Percentiles rank a stretch among this genome's conserved stretches.
phyloP scores from a whole-genome alignment of 176 grass and related monocot genomes.

The Hordeum marinum region DNA sequence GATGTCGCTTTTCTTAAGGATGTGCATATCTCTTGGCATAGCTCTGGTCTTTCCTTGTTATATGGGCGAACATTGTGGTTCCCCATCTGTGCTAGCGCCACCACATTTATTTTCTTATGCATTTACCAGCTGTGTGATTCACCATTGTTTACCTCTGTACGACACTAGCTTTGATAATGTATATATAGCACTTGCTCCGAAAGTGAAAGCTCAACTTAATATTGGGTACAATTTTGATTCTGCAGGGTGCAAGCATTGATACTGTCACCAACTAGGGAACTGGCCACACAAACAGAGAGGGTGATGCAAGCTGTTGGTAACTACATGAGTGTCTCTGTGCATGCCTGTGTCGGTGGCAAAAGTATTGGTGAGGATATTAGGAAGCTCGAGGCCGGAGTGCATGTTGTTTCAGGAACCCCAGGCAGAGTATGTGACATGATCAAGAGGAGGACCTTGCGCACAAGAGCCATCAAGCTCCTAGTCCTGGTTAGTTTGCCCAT shows the following conservation, averaged over 20 bases:
- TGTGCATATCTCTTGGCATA: no score
- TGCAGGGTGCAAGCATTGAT: constrained; percentile 83
- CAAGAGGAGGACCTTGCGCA: constrained; percentile 76
- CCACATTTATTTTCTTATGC: no score
- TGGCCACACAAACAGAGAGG: constrained; percentile 80
- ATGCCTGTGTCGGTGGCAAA: constrained; percentile 84
- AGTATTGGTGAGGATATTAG: constrained; percentile 83
- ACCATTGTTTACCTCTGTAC: no score
- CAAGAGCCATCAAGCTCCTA: constrained; percentile 82
- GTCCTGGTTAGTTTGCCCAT: constrained; percentile 48
- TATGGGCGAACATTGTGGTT: no score
- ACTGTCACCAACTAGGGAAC: constrained; percentile 82
- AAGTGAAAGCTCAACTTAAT: not conserved
- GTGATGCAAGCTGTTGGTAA: constrained; percentile 74
- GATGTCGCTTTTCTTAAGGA: no score
- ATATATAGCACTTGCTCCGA: not conserved
- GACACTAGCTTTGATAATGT: no score
- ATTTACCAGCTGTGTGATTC: no score
- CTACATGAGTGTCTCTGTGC: constrained; percentile 67
- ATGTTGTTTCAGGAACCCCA: constrained; percentile 82
- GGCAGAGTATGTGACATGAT: constrained; percentile 87
- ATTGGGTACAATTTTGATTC: not conserved
- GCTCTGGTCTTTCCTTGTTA: no score
- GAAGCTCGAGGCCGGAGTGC: constrained; percentile 74
- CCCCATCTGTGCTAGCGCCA: no score